Percentiles rank a stretch among this genome's conserved stretches.
phyloP scores from a whole-genome alignment of 352 stramenopile genomes.

The Phytophthora agathidicida region DNA sequence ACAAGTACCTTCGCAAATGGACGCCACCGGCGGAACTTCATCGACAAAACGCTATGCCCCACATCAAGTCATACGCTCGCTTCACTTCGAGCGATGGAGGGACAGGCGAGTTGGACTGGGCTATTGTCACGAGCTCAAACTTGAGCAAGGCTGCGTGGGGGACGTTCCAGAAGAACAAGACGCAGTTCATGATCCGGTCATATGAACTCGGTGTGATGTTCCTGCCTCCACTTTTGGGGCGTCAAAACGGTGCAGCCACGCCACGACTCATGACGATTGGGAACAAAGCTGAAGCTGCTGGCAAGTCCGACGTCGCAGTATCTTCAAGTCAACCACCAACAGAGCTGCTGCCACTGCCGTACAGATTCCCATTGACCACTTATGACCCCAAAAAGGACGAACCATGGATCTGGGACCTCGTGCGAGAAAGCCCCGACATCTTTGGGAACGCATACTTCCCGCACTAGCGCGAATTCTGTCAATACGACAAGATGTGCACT shows the following conservation, averaged over 20 bases:
- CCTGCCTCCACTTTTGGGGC: constrained; percentile 41
- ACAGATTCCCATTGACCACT: constrained; percentile 66
- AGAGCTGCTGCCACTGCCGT: constrained; percentile 63
- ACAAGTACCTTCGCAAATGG: constrained; percentile 87
- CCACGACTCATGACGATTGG: constrained; percentile 42
- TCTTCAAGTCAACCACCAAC: constrained; percentile 3
- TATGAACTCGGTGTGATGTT: constrained; percentile 87
- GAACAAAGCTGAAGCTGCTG: constrained; percentile 34
- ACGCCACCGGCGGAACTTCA: constrained; percentile 55
- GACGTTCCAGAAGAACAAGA: constrained; percentile 68
- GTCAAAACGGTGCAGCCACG: neutral
- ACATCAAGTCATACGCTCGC: constrained; percentile 84
- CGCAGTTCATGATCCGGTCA: constrained; percentile 84
- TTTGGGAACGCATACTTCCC: constrained; percentile 80
- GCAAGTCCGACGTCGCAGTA: constrained; percentile 4
- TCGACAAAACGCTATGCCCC: constrained; percentile 81
- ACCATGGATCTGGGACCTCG: constrained; percentile 83
- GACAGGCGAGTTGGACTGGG: constrained; percentile 60
- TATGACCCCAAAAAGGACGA: constrained; percentile 77
- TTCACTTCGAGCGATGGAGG: constrained; percentile 43
- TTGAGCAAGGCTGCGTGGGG: constrained; percentile 87
- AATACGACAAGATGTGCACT: constrained; percentile 2
- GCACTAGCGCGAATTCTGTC: constrained; percentile 13
- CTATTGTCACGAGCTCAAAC: constrained; percentile 83
- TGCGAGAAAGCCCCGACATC: constrained; percentile 67